phyloP scores from a whole-genome alignment of 2,329 filamentous ascomycete genomes.

The Epichloe amarillans region DNA sequence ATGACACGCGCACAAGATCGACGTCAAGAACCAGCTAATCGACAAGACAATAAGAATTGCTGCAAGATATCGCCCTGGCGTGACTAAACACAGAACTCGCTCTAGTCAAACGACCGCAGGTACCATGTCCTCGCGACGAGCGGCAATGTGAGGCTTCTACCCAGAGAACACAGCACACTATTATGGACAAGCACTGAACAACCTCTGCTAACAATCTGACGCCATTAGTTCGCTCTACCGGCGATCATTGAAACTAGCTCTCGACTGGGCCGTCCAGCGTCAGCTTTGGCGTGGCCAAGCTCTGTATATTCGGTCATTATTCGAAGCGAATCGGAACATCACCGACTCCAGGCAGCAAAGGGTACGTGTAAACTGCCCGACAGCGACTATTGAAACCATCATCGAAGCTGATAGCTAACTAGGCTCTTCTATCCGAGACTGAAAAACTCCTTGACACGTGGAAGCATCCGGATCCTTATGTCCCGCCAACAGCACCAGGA shows the following conservation, averaged over 20 bases:
- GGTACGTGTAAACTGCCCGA: constrained; percentile 34
- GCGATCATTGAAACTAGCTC: constrained; percentile 78
- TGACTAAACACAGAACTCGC: too few species aligned
- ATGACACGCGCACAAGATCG: background rate
- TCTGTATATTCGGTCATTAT: constrained; percentile 86
- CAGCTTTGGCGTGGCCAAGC: constrained; percentile 93
- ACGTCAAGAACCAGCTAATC: too few species aligned
- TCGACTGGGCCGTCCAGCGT: constrained; percentile 91
- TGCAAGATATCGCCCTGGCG: too few species aligned
- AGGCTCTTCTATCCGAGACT: constrained; percentile 79
- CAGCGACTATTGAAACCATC: background rate
- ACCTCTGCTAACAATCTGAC: background rate
- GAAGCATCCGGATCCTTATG: constrained; percentile 96
- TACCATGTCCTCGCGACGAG: constrained; percentile 27
- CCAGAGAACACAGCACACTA: background rate
- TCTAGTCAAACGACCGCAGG: background rate
- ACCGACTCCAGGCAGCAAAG: constrained; percentile 75
- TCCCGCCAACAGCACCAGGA: constrained; percentile 80
- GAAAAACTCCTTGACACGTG: constrained; percentile 80
- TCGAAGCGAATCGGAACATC: constrained; percentile 83
- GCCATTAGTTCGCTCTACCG: constrained; percentile 62
- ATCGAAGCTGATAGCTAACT: background rate
- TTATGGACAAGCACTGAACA: background rate
- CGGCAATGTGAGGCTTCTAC: constrained; percentile 31
- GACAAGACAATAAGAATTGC: too few species aligned